Evolutionary conservation across 352 stramenopile genomes (phyloP).

Genomic region (Phytophthora tentaculata): DNA sequence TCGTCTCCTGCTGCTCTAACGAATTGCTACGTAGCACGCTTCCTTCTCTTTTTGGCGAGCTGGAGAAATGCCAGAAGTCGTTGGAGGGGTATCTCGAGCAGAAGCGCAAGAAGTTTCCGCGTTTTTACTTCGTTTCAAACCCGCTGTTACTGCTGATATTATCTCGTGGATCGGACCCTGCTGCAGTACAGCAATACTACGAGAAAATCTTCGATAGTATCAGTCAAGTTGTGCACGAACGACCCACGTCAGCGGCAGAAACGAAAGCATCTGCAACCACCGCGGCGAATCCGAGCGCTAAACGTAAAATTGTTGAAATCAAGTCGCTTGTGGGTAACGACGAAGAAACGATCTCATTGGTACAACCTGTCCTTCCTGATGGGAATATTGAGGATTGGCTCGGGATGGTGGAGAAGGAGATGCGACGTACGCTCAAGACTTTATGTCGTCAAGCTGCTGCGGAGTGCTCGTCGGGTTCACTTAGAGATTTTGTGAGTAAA

Average conservation of each 20-base stretch:
- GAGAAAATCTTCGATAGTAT: conserved; percentile 90
- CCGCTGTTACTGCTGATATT: conserved; percentile 90
- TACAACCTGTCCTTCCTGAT: conserved; percentile 56
- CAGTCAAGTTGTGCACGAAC: conserved; percentile 78
- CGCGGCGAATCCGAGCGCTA: conserved; percentile 34
- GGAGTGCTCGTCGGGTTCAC: conserved; percentile 52
- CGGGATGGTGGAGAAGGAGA: conserved; percentile 67
- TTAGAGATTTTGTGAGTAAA: conserved; percentile 78
- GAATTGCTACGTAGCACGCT: conserved; percentile 86
- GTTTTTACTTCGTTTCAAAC: conserved; percentile 94
- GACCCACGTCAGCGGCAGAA: conserved; percentile 17
- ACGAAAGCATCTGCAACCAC: conserved; percentile 14
- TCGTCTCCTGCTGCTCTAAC: conserved; percentile 84
- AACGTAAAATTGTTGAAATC: conserved; percentile 74
- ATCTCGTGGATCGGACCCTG: conserved; percentile 83
- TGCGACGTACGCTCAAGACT: conserved; percentile 69
- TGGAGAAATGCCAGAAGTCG: conserved; percentile 93
- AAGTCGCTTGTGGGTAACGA: conserved; percentile 75
- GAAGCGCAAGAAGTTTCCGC: conserved; percentile 91
- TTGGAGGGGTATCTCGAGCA: conserved; percentile 93
- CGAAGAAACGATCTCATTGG: conserved; percentile 78
- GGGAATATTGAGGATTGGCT: conserved; percentile 91
- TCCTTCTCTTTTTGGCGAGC: conserved; percentile 87
- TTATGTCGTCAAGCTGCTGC: conserved; percentile 66
- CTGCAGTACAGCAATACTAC: conserved; percentile 86